Conservation (phyloP, 2,329 filamentous ascomycete genomes). For the Verticillium alfalfae region DNA sequence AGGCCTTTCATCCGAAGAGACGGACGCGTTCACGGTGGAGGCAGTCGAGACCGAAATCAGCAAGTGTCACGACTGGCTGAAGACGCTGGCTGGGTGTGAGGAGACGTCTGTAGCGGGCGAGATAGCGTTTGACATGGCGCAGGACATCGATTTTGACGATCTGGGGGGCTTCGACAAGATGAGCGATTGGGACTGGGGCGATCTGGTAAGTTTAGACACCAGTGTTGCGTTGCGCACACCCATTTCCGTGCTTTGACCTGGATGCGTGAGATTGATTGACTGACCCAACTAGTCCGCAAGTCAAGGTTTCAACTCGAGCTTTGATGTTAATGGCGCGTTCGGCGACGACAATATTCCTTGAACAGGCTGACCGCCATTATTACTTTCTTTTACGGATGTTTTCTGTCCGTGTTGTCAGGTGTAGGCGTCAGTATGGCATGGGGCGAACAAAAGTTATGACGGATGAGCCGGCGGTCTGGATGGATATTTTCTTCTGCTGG, state of each 20-base stretch:
- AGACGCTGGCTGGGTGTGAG: conserved; percentile 25
- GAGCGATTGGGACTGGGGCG: conserved; percentile 20
- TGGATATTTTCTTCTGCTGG: too few species aligned
- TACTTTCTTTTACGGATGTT: neutral
- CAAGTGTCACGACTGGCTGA: conserved; percentile 20
- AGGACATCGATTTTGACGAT: conserved; percentile 7
- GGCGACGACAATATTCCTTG: neutral
- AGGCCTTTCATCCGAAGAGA: conserved; percentile 19
- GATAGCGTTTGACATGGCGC: conserved; percentile 1
- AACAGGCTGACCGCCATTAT: neutral
- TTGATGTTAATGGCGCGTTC: neutral
- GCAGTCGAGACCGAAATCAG: conserved; percentile 17
- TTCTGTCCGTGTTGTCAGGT: neutral
- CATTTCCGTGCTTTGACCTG: conserved; percentile 12
- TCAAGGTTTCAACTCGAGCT: conserved; percentile 1
- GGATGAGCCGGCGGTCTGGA: too few species aligned
- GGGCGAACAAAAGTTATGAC: neutral
- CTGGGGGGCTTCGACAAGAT: conserved; percentile 12
- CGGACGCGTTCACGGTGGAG: conserved; percentile 22
- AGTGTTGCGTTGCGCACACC: conserved; percentile 6
- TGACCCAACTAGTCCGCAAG: conserved; percentile 11
- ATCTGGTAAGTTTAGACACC: conserved; percentile 21
- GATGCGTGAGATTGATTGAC: conserved; percentile 11
- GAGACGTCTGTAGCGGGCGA: conserved; percentile 1
- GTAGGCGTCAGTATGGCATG: neutral